phyloP scores from a whole-genome alignment of 495 filamentous ascomycete genomes.

The Oidiodendron maius region DNA sequence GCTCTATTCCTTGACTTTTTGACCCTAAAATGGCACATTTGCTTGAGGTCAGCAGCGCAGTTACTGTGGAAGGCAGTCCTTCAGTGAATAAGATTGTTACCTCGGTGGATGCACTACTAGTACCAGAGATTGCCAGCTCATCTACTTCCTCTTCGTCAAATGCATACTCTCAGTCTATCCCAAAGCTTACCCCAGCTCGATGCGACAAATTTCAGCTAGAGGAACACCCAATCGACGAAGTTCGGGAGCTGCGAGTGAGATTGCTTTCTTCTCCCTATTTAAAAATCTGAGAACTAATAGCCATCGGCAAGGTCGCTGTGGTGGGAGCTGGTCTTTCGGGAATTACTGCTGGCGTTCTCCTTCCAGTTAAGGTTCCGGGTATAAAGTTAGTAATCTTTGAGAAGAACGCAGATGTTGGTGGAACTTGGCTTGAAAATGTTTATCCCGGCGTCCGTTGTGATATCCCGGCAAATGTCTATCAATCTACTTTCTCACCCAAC shows the following conservation, averaged over 20 bases:
- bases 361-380: constrained; percentile 44
- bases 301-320: constrained; percentile 36
- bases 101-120: background rate
- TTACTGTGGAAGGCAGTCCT: background rate
- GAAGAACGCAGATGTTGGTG: constrained; percentile 51
- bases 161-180: background rate
- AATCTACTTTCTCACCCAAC: constrained; percentile 47
- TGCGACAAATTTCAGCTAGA: constrained; percentile 8
- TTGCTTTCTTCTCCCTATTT: too few relatives aligned
- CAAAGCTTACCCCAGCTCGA: background rate
- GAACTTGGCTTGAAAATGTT: constrained; percentile 52
- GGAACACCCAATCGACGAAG: constrained; percentile 13
- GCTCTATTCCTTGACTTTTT: too few relatives aligned
- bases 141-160: background rate
- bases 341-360: constrained; percentile 40
- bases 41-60: too few relatives aligned
- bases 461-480: constrained; percentile 53
- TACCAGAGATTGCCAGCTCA: background rate
- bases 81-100: background rate
- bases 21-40: too few relatives aligned
- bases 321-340: constrained; percentile 49
- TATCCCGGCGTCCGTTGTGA: constrained; percentile 57
- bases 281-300: background rate
- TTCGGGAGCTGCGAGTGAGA: background rate
- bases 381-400: constrained; percentile 48